Evolutionary conservation across 2,329 filamentous ascomycete species (phyloP), one percentile per base, ranked within the genome.

Genomic region (Endocalyx cinctus): DNA sequence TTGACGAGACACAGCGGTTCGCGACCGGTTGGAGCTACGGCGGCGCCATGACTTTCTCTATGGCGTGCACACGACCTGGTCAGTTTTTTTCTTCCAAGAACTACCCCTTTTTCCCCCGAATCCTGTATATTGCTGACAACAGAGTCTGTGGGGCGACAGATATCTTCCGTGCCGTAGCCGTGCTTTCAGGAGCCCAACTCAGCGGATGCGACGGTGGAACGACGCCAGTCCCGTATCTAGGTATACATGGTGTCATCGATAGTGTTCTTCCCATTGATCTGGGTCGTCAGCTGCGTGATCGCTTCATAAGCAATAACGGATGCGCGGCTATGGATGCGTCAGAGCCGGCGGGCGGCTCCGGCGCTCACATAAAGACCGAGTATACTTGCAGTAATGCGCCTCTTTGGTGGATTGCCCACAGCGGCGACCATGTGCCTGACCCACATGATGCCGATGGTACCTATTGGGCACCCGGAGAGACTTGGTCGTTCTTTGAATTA

Each of bases 11-110:
- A 27, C 55, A 59, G 33, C 54, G 62, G 35, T 70, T 67, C 47
- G 54, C 62, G 17, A 63, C 62, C 2, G 64, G 64, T n/a, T 69
- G 64, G 48, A 63, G 59, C 38, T 67, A 64, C 43, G 64, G 66
- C 23, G 64, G 55, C 25, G 58, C 59, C 27, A 68, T 69, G 61
- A 57, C 54, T 4, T 64, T 55, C 45, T 51, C 58, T 1, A 45
- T 67, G 11, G 64, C 66, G 4, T 69, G 65, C 42, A 56, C 63
- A 3, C 57, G 58, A 12, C 55, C 63, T 10, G 42, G 46, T 25
- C 35, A 49, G 28, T 32, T 8, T 13, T 27, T 6, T 7, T 13
- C 26, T 20, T 5, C n/a, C 13, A 19, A 5, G 1, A 6, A 13
- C 4, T 12, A 23, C 17, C 17, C 5, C 3, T 11, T 14, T 3